These are phyloP conservation scores for Rutstroemia sp. DNA, from an alignment of 2,329 filamentous ascomycete genomes.

Conservation along the genomic window DNA sequence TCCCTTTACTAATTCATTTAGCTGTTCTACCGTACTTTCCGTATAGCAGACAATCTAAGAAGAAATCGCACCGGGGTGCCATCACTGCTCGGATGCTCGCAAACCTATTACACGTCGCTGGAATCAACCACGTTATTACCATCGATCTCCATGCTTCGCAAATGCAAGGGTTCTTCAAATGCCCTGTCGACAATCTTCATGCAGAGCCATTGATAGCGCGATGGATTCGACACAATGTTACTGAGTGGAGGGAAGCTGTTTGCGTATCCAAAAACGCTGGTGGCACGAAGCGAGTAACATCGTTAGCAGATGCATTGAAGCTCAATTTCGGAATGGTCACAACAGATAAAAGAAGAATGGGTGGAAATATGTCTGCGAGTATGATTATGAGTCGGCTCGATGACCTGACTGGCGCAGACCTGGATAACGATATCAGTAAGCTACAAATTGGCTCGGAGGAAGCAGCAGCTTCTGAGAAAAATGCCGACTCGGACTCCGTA, in stretches of 20 bases:
- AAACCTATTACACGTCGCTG: conserved; percentile 86
- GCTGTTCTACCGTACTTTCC: conserved; percentile 92
- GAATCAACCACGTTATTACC: conserved; percentile 95
- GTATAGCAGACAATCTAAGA: conserved; percentile 99
- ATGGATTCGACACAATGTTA: conserved; percentile 88
- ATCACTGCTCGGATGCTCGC: conserved; percentile 97
- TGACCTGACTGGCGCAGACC: conserved; percentile 42
- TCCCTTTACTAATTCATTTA: conserved; percentile 32
- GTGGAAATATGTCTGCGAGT: conserved; percentile 65
- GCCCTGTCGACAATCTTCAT: conserved; percentile 93
- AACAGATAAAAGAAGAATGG: conserved; percentile 63
- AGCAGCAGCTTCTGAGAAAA: conserved; percentile 11
- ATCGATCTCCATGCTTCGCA: conserved; percentile 95
- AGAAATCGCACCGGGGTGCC: conserved; percentile 92
- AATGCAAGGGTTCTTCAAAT: conserved; percentile 99
- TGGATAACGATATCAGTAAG: conserved; percentile 31
- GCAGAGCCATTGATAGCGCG: conserved; percentile 91
- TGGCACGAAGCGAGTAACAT: conserved; percentile 94
- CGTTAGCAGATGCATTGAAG: conserved; percentile 89
- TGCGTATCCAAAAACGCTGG: conserved; percentile 98
- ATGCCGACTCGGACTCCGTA: not conserved
- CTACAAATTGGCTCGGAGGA: conserved; percentile 21
- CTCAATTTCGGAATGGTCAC: conserved; percentile 97
- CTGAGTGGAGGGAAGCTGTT: conserved; percentile 82
- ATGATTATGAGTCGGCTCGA: conserved; percentile 67